Evolutionary conservation across 2,329 filamentous ascomycete genomes (phyloP), one percentile per base, ranked within the genome.

Genomic region (Phialophora expanda): DNA sequence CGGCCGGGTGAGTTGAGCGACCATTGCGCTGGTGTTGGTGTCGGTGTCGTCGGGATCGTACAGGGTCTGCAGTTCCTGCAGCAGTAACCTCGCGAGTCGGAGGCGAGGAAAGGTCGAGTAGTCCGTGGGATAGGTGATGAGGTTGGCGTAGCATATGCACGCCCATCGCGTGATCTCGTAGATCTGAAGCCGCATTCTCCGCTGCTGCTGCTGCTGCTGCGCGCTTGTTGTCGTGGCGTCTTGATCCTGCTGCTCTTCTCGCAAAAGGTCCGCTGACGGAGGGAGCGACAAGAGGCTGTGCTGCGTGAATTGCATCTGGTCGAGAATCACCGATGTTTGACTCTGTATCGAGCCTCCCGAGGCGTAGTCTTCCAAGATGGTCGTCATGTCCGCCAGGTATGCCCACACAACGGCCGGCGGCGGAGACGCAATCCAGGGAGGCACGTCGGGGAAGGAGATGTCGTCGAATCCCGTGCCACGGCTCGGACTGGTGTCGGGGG

Each of bases 241-340:
- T n/a, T 48, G 44, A 7, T 26, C 22, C 17, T 30, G 8, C 30
- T n/a, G 11, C 46, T 22, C 46, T 50, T 24, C n/a, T 4, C 46
- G 46, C 12, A 6, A 8, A 4, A 50, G 20, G 24, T 50, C 46
- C 22, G 46, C 46, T 20, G 20, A 12, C 22, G 46, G 46, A 22
- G 46, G 46, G 9, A 50, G 46, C 14, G 46, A 50, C 24, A 50
- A 26, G 3, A 50, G 46, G 7, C 46, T 50, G 20, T 50, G 46
- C 46, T 50, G 46, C 12, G 46, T 50, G 46, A 50, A 50, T n/a
- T 50, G 46, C 46, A 50, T 50, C 46, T 50, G 46, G 20, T 50
- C 46, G 20, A 50, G 46, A 14, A 50, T 50, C 9, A 50, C 20
- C 1, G 46, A 50, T 50, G 46, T 22, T 22, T 50, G 46, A 26